Evolutionary conservation across 768 basidiomycete genomes (phyloP).

Genomic region (Suillus cothurnatus): DNA sequence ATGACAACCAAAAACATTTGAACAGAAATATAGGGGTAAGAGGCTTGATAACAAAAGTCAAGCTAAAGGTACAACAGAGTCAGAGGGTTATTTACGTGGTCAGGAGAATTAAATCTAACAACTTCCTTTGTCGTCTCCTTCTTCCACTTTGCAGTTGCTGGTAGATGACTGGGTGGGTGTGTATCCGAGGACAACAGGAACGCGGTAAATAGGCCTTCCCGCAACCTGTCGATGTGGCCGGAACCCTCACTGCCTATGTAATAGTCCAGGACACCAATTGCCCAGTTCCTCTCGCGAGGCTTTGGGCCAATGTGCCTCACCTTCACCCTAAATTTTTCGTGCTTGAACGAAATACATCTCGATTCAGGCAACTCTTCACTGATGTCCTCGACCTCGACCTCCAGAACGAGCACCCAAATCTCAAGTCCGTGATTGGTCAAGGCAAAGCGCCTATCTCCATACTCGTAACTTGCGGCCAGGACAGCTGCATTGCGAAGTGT

Average conservation of each 20-base stretch:
- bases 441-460: conserved; percentile 12
- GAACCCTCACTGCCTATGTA: neutral
- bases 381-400: neutral
- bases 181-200: conserved; percentile 12
- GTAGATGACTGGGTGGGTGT: too few species aligned
- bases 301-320: neutral
- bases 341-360: neutral
- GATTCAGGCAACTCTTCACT: neutral
- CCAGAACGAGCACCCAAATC: conserved; percentile 4
- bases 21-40: too few species aligned
- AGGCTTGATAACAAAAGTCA: too few species aligned
- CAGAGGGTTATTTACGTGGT: neutral
- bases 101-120: neutral
- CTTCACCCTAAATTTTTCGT: neutral
- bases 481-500: neutral
- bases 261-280: conserved; percentile 13
- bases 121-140: conserved; percentile 7
- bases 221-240: neutral
- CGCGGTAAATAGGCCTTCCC: neutral
- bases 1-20: too few species aligned
- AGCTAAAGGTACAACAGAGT: conserved; percentile 1
- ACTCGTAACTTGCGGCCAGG: neutral
- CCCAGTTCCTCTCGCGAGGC: neutral
- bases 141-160: conserved; percentile 6
- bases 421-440: conserved; percentile 16